phyloP scores from a whole-genome alignment of 495 filamentous ascomycete genomes.

The Rhizodiscina lignyota region DNA sequence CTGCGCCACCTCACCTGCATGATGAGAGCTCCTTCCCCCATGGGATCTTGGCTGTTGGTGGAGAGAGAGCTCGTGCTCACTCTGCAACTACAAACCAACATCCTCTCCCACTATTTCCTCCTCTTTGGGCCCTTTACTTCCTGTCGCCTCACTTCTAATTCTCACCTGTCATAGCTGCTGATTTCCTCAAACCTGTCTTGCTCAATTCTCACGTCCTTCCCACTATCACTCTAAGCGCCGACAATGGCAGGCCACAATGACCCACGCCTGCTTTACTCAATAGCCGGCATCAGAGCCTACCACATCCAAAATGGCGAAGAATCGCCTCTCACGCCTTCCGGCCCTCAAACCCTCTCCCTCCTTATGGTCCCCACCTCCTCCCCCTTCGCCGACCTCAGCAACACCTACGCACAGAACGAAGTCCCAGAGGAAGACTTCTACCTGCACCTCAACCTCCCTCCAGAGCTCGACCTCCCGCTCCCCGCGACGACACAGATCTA shows the following conservation, averaged over 20 bases:
- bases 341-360: slow-evolving; percentile 75
- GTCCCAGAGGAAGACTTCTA: slow-evolving; percentile 83
- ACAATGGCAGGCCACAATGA: slow-evolving; percentile 38
- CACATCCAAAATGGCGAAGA: slow-evolving; percentile 82
- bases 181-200: too few species aligned
- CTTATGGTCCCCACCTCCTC: slow-evolving; percentile 85
- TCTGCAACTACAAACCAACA: too few species aligned
- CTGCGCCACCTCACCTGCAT: too few species aligned
- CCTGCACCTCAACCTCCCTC: slow-evolving; percentile 79
- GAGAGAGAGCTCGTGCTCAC: too few species aligned
- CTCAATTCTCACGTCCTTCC: too few species aligned
- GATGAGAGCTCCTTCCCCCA: too few species aligned
- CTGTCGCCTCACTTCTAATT: too few species aligned
- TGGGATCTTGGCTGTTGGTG: too few species aligned
- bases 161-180: too few species aligned
- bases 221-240: too few species aligned
- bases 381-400: slow-evolving; percentile 43
- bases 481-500: slow-evolving; percentile 92
- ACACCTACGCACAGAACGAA: slow-evolving; percentile 35
- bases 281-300: slow-evolving; percentile 70
- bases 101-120: too few species aligned
- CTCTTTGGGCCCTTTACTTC: too few species aligned
- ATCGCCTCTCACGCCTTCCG: slow-evolving; percentile 61
- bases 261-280: slow-evolving; percentile 66
- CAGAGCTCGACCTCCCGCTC: slow-evolving; percentile 80